Evolutionary conservation across 441 rosid genomes (phyloP).

Genomic region (Hura crepitans): DNA sequence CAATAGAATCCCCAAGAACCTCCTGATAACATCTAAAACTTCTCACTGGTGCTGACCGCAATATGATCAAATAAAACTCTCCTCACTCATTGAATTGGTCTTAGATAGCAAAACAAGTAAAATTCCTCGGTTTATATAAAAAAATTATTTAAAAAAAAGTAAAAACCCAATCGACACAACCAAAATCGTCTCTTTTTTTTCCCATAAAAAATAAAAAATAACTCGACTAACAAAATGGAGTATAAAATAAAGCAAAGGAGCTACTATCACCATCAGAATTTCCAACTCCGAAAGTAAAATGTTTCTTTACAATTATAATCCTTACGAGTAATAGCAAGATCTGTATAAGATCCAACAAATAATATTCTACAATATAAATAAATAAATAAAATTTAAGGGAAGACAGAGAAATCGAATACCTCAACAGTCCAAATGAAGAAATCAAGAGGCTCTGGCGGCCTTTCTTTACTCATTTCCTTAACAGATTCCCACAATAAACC

Average conservation of each 20-base stretch:
- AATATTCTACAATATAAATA: neutral
- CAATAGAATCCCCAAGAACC: conserved; percentile 1
- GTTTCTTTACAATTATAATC: neutral
- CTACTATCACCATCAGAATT: conserved; percentile 15
- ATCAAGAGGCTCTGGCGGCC: conserved; percentile 94
- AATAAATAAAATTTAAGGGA: neutral
- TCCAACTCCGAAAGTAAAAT: neutral
- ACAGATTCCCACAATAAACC: conserved; percentile 11
- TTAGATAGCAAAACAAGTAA: neutral
- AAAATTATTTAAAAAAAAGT: neutral
- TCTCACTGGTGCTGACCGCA: neutral
- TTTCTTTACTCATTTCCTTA: conserved; percentile 70
- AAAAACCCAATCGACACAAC: neutral
- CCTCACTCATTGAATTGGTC: conserved; percentile 4
- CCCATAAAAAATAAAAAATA: neutral
- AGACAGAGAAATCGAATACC: conserved; percentile 39
- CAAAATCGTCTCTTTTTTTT: neutral
- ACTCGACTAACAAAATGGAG: neutral
- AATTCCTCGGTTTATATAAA: neutral
- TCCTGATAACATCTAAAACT: neutral
- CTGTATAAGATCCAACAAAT: conserved; percentile 24
- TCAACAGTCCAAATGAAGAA: conserved; percentile 99
- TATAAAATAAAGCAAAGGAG: conserved; percentile 6
- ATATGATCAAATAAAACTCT: neutral
- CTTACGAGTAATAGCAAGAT: neutral